These are phyloP conservation scores for Paxillus rubicundulus DNA, from an alignment of 768 basidiomycete species.

Conservation along the genomic window DNA sequence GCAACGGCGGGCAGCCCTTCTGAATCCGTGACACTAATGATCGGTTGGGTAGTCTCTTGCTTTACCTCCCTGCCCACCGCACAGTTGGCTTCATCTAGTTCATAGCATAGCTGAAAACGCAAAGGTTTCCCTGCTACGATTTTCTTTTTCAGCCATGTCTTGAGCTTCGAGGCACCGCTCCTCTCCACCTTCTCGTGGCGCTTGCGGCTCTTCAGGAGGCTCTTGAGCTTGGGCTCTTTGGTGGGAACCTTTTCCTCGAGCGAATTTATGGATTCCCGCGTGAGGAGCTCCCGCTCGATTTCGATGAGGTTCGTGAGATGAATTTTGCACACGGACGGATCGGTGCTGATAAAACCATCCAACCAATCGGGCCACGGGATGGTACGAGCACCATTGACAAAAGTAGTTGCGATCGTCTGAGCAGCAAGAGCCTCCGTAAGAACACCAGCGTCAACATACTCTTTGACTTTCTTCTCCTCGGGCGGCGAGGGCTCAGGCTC, in stretches of 20 bases:
- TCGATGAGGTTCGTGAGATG: constrained; percentile 35
- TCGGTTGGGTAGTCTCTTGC: constrained; percentile 16
- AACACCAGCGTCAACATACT: constrained; percentile 17
- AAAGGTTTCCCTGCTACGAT: constrained; percentile 40
- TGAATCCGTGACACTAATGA: constrained; percentile 23
- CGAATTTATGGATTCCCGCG: constrained; percentile 17
- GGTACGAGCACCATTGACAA: constrained; percentile 23
- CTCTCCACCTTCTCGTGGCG: constrained; percentile 32
- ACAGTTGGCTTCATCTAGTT: constrained; percentile 40
- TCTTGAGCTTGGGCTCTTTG: constrained; percentile 41
- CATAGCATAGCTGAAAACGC: constrained; percentile 39
- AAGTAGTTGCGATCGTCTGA: constrained; percentile 16
- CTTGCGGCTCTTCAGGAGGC: constrained; percentile 42
- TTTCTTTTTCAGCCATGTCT: constrained; percentile 64
- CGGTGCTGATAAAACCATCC: constrained; percentile 35
- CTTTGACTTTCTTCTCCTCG: constrained; percentile 18
- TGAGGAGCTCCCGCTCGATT: constrained; percentile 34
- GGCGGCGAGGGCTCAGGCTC: constrained; percentile 10
- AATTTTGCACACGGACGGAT: constrained; percentile 35
- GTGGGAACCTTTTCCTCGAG: constrained; percentile 24
- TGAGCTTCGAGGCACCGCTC: constrained; percentile 48
- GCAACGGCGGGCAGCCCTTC: constrained; percentile 11
- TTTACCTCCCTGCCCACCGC: constrained; percentile 39
- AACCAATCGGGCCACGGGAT: constrained; percentile 43
- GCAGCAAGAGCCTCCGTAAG: constrained; percentile 17